These are phyloP conservation scores for Platanthera guangdongensis DNA, from an alignment of 106 monocot genomes.

Conservation along the genomic window DNA sequence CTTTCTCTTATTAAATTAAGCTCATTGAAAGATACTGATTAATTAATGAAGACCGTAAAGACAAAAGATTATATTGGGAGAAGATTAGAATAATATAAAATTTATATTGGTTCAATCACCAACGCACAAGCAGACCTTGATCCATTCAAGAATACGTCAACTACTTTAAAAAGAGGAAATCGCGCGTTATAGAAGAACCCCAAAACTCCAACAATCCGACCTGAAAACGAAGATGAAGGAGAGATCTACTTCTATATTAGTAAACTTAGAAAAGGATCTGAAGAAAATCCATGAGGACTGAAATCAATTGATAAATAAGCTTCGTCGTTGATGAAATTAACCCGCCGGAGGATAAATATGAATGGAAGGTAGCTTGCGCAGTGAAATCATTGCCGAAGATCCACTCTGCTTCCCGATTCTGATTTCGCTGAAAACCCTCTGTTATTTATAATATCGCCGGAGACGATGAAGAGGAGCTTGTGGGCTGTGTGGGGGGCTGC, in stretches of 20 bases:
- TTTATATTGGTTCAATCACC: background rate
- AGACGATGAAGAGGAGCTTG: background rate
- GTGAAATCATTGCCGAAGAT: background rate
- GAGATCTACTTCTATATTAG: background rate
- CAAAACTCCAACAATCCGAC: too few species aligned
- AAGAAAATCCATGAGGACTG: background rate
- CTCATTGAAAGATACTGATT: too few species aligned
- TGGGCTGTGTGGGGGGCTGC: too few species aligned
- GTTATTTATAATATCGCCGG: background rate
- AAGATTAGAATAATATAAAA: background rate
- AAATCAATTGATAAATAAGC: background rate
- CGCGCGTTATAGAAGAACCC: too few species aligned
- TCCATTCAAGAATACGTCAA: background rate
- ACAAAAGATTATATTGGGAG: too few species aligned
- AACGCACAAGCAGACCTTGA: background rate
- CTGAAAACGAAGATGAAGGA: background rate
- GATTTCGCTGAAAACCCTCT: background rate
- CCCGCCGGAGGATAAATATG: background rate
- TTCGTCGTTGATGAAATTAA: background rate
- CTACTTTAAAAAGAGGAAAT: background rate
- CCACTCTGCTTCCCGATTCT: background rate
- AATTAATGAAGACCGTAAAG: too few species aligned
- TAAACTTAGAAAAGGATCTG: background rate
- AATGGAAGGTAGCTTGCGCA: background rate
- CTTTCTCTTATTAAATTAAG: too few species aligned